These are phyloP conservation scores for Cenchrus fungigraminus DNA, from an alignment of 176 grass and related monocot genomes.

Conservation along the genomic window DNA sequence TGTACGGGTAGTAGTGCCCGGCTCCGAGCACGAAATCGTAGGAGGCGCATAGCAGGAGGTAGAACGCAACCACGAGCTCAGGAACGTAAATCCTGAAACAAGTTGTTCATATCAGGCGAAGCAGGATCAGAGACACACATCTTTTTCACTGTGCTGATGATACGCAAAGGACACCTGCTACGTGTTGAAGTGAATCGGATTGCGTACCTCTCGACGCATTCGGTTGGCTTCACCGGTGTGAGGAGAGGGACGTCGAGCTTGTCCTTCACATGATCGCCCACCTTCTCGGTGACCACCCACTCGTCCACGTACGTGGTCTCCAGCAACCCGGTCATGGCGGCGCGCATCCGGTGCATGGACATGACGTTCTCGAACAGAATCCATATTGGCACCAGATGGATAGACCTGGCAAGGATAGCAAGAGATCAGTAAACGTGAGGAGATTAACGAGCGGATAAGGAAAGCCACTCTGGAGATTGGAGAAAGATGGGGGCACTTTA, in stretches of 20 bases:
- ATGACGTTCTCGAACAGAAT: constrained; percentile 84
- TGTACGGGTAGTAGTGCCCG: constrained; percentile 52
- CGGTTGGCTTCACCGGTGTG: constrained; percentile 46
- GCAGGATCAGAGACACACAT: not conserved
- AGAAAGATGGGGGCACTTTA: constrained; percentile 11
- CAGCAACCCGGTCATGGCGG: constrained; percentile 52
- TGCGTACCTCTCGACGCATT: constrained; percentile 62
- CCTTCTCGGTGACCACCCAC: constrained; percentile 81
- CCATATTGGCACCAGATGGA: constrained; percentile 67
- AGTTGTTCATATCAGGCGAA: not conserved
- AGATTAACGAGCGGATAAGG: not conserved
- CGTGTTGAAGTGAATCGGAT: not conserved
- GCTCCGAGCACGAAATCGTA: constrained; percentile 51
- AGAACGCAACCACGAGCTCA: constrained; percentile 58
- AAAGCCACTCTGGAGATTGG: not conserved
- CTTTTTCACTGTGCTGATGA: not conserved
- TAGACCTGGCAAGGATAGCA: constrained; percentile 45
- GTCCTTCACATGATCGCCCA: constrained; percentile 45
- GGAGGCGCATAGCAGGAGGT: constrained; percentile 57
- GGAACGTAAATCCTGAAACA: constrained; percentile 60
- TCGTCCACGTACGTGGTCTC: constrained; percentile 60
- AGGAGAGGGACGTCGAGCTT: constrained; percentile 47
- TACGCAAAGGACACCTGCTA: not conserved
- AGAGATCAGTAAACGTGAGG: not conserved
- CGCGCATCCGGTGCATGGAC: constrained; percentile 71